Base-by-base conservation (phyloP, 2,329 filamentous ascomycete genomes). In the Elsinoe batatas region DNA sequence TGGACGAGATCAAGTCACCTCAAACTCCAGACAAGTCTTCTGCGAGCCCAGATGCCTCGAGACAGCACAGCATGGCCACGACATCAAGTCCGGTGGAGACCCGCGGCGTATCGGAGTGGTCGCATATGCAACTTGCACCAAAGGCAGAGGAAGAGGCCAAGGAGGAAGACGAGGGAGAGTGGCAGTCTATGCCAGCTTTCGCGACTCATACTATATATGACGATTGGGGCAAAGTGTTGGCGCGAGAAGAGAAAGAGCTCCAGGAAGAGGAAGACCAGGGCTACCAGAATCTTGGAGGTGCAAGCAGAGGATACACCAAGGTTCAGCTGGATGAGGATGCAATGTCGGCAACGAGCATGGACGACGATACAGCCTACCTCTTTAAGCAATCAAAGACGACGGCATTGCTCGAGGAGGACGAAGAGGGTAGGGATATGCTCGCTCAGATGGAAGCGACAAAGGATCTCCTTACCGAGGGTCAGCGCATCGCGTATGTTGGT, bases 401-500 rank as follows among this genome's bases (percentile, higher is more conserved):
- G 8, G 74, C 80, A 4, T 64, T 75, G 36, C 68, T 73, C n/a
- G 73, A 74, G 51, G 87, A 91, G 20, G 91, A 95, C 20, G 88
- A 93, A 55, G 83, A 87, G 58, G 81, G 66, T 12, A 66, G 91
- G 54, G 93, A 97, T 70, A 83, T 91, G 3, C 72, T 95, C 38
- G 84, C 86, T 49, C 93, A 98, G 69, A 85, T 98, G 78, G 87
- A 97, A 70, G 88, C 93, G 7, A 98, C 93, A 35, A 98, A 98
- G 69, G 87, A 95, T 61, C 79, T 98, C 13, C 76, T 98, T 55
- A 98, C 91, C 1, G 93, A 98, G 69, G 90, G 91, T 11, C 93
- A 98, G 71, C 84, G 89, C 63, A 90, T 98, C 61, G 93, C 93
- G 4, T 98, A 98, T 68, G 93, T 98, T 30, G 93, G 93, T 11